Base-by-base conservation (phyloP, 2,329 filamentous ascomycete genomes). In the Sporothrix brasiliensis region DNA sequence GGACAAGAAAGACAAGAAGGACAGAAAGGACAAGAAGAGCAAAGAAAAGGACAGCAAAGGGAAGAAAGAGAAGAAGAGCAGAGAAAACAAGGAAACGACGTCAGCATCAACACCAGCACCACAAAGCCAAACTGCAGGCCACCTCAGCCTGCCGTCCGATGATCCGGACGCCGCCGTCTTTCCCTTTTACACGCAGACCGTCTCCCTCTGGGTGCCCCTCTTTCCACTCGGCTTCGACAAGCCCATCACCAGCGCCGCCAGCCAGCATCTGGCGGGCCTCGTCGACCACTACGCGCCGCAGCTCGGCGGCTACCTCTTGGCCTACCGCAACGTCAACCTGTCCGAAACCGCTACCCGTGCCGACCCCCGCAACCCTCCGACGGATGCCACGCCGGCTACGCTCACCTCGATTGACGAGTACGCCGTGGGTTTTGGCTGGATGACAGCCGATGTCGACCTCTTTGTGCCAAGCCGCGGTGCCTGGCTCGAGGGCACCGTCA, bases 401-500 rank as follows among this genome's bases (percentile, higher is more conserved):
- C 78, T 86, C 4, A 77, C 84, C 63, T 86, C 86, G 5, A 81
- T 92, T 53, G 89, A 92, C 80, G 95, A 98, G 80, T 96, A 94
- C 77, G 92, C 91, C 9, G 92, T 93, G 30, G 90, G 90, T 27
- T 97, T 92, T 77, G 88, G 92, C 63, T 98, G 94, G 90, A 87
- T 97, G 27, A 97, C 93, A 0, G 93, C 91, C 0, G 93, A 96
- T 27, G 91, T 97, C 73, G 84, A 96, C 58, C 82, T 98, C 21
- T 96, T 97, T 78, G 87, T 91, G 44, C 94, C 95, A 0, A 83
- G 85, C 68, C 87, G 87, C 60, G 92, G 92, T 49, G 88, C 89
- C 10, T 88, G 86, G 80, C 86, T 98, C 77, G 90, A 94, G 74
- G 95, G 93, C 13, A 89, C 86, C 74, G 87, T 97, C 70, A 95